Evolutionary conservation across 352 stramenopile genomes (phyloP), one percentile per base, ranked within the genome.

Genomic region (Pythium utonaiense): DNA sequence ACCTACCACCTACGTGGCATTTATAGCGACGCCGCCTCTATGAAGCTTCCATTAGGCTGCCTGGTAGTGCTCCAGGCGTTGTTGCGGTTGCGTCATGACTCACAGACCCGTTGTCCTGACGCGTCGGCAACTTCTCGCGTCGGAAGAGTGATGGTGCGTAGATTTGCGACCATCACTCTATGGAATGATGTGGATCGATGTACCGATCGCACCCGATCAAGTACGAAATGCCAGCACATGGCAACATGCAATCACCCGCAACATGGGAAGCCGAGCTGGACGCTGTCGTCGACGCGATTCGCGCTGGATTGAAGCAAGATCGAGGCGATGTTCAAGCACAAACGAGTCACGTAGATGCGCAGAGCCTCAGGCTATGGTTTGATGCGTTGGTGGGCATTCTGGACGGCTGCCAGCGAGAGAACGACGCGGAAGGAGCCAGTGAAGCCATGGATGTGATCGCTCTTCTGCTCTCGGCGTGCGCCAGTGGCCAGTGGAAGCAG

Each of bases 121-220:
- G 1, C 40, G n/a, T 47, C 40, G 40, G 40, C 40, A 47, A 47
- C 40, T 47, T 47, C 9, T 67, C 47, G 59, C 62, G 54, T 53
- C 59, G 33, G 53, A 31, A 31, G 61, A 67, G 48, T 67, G 61
- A 67, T 62, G 34, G 53, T 67, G 9, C 10, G 5, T 21, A 22
- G 27, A 45, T 67, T 25, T 47, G 16, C 31, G 19, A 62, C 47
- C 38, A 50, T 45, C 53, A 67, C 31, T 62, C 61, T 53, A 30
- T 17, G 6, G 17, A 53, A 62, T 62, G 45, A 62, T 45, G 24
- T 8, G 40, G 55, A 55, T 47, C 27, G 30, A 1, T 4, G 14
- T 59, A 33, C 16, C 40, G 30, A 38, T 31, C 19, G 13, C 22
- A 45, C 34, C 38, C 31, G 33, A 13, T 45, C 30, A 67, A 38